Evolutionary conservation across 2,329 filamentous ascomycete genomes (phyloP), one percentile per base, ranked within the genome.

Genomic region (Fulvia fulva): DNA sequence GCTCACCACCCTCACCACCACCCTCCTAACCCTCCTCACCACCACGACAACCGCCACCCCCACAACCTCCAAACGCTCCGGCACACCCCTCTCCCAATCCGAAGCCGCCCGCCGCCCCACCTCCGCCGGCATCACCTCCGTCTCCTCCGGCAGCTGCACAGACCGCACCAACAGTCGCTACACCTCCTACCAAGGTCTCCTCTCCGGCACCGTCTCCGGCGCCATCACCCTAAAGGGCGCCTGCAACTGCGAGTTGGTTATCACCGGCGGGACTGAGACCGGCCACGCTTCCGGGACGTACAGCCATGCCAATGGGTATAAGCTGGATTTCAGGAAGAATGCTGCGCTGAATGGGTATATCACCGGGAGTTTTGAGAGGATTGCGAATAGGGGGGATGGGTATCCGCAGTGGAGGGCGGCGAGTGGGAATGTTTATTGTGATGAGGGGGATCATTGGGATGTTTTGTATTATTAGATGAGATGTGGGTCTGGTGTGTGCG

Each of bases 271-370:
- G 0, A 56, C 53, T 5, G 57, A 59, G 23, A 53, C 53, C 16
- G 57, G 53, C 19, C 57, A 59, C 44, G 53, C 57, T 37, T 23
- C 37, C 16, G 53, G 57, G 9, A 56, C 26, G 22, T 50, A 56
- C 19, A 59, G 53, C 32, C 57, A 59, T 46, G 49, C 21, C 14
- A 53, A 59, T 30, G 49, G 57, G n/a, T 59, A 53, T 37, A 56
- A 56, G 47, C 19, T 59, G 43, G 57, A 59, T 37, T 59, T 59
- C 25, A 37, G 47, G 11, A 56, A 59, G 49, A 59, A 53, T 14
- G 50, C 47, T 49, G 43, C 37, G n/a, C 11, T 59, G 49, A 53
- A 59, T 21, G 32, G 53, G n/a, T 56, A 59, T 21, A 49, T 56
- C n/a, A 59, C 37, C 0, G 22, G n/a, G 8, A 43, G 32, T 5